Base-by-base conservation (phyloP, 176 grass and related monocot species). In the Thalia dealbata region DNA sequence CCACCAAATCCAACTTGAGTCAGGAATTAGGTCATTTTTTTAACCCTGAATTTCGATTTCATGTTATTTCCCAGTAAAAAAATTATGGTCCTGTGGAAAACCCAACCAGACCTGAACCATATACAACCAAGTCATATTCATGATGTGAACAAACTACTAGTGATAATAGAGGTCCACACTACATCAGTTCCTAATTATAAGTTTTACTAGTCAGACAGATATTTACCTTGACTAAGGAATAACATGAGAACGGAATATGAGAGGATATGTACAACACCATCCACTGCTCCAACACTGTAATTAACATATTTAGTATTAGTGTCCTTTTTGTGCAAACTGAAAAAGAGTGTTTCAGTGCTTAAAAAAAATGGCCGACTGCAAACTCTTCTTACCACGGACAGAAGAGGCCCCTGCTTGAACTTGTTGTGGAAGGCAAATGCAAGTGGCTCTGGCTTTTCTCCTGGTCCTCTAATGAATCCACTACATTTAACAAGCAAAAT, bases 381-480 rank as follows among this genome's bases (percentile, higher is more conserved):
- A 38, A 38, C 38, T 67, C 78, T 75, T 92, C 78, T 75, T 92
- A 97, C 93, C 89, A 97, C 93, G 69, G 93, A 92, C 65, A 97
- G 72, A 72, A 97, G 61, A 1, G 93, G 93, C 14, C 89, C 93
- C 62, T 97, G 87, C 70, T 84, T 97, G 78, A 97, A 96, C 85
- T 92, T 96, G 73, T 81, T 96, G 75, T 96, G 89, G 62, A 96
- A 96, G 69, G 87, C 82, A 76, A 96, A 92, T 28, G 81, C 87
- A 58, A 97, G 85, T 54, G 93, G 87, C 25, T 90, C 90, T 56
- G 79, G 80, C 64, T 83, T 84, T 73, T 97, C 85, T 84, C 93
- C 89, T 70, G 87, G 87, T 32, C 93, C 93, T 90, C 89, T 90
- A 69, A 97, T 92, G 86, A 97, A 97, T 13, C 93, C 93, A 74